Conservation (phyloP, 345 rosid species). For the Lepidium didymum region DNA sequence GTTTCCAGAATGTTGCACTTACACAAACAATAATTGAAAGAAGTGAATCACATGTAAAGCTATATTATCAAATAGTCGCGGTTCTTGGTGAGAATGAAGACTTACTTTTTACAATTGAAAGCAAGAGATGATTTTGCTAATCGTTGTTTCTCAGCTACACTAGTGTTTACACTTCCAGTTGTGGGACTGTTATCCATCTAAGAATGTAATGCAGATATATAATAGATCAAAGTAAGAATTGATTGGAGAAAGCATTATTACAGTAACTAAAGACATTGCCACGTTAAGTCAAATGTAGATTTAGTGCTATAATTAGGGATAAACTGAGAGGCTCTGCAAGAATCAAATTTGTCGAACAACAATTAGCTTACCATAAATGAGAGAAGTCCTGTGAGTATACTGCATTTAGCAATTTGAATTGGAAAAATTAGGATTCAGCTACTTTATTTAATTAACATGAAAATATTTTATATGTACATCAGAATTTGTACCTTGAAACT, state of each 20-base stretch:
- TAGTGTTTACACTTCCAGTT: slow-evolving; percentile 78
- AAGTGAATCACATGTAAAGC: background rate
- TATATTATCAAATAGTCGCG: background rate
- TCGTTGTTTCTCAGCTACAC: slow-evolving; percentile 58
- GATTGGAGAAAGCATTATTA: background rate
- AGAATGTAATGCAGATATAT: background rate
- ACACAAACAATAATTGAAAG: background rate
- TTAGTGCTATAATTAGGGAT: background rate
- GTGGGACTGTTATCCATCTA: slow-evolving; percentile 91
- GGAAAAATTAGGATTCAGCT: background rate
- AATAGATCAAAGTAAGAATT: background rate
- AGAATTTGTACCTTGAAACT: background rate
- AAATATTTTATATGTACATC: background rate
- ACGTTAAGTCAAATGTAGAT: background rate
- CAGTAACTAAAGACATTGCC: background rate
- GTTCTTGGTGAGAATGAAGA: background rate
- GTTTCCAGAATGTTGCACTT: slow-evolving; percentile 54
- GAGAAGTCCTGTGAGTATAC: slow-evolving; percentile 1
- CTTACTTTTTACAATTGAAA: slow-evolving; percentile 86
- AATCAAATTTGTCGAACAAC: background rate
- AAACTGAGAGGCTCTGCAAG: background rate
- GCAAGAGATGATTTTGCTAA: slow-evolving; percentile 80
- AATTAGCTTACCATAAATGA: background rate
- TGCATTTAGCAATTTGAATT: background rate
- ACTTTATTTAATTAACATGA: background rate